Conservation (phyloP, 2,329 filamentous ascomycete species). For the Cordyceps farinosa region DNA sequence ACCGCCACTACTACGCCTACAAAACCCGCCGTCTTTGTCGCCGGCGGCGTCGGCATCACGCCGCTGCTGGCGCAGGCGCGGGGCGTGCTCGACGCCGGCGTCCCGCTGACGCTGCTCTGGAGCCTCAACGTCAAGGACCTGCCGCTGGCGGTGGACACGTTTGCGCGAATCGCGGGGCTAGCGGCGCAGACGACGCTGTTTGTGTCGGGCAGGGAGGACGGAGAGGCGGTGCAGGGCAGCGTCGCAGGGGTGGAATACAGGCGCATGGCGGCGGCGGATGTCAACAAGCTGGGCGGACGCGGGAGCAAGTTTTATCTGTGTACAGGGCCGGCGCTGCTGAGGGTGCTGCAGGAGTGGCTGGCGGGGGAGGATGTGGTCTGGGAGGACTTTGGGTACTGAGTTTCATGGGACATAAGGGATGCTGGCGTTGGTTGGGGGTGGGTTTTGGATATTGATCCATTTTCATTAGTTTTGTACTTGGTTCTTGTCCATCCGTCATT, state of each 20-base stretch:
- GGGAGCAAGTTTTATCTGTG: slow-evolving; percentile 51
- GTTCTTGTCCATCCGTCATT: too few species aligned
- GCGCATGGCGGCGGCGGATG: slow-evolving; percentile 40
- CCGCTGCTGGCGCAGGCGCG: slow-evolving; percentile 69
- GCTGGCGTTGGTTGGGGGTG: neutral
- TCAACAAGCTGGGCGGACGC: slow-evolving; percentile 37
- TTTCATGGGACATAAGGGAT: neutral
- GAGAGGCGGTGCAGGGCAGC: slow-evolving; percentile 34
- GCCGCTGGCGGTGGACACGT: slow-evolving; percentile 56
- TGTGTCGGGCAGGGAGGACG: slow-evolving; percentile 50
- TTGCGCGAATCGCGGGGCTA: slow-evolving; percentile 51
- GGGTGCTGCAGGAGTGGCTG: slow-evolving; percentile 47
- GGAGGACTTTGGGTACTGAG: slow-evolving; percentile 60
- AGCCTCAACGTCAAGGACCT: slow-evolving; percentile 60
- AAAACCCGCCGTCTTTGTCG: slow-evolving; percentile 55
- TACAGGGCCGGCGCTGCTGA: slow-evolving; percentile 41
- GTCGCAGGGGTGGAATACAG: slow-evolving; percentile 31
- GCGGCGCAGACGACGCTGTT: slow-evolving; percentile 56
- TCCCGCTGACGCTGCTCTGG: slow-evolving; percentile 62
- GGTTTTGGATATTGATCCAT: neutral
- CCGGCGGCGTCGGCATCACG: slow-evolving; percentile 80
- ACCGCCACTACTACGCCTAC: neutral
- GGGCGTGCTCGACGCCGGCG: slow-evolving; percentile 38
- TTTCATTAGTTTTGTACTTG: too few species aligned
- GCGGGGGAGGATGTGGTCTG: slow-evolving; percentile 50